Conservation (phyloP, 176 grass and related monocot genomes). For the Oryza punctata region DNA sequence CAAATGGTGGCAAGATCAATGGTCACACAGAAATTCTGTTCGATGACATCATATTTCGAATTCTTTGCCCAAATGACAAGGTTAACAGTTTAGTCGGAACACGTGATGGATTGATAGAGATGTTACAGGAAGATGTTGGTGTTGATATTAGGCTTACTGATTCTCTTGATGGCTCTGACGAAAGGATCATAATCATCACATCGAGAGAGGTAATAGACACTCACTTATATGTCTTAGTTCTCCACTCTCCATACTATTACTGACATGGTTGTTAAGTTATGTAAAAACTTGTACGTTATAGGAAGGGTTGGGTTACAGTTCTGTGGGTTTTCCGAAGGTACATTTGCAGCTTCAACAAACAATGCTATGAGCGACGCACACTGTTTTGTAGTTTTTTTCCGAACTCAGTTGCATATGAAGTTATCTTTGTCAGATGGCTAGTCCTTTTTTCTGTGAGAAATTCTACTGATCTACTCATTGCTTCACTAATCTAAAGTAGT, state of each 20-base stretch:
- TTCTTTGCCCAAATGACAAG: conserved; percentile 93
- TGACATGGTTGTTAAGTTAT: not conserved
- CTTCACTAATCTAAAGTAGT: not conserved
- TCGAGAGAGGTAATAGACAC: conserved; percentile 79
- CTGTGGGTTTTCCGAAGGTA: not conserved
- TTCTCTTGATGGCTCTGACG: conserved; percentile 70
- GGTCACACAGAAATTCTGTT: conserved; percentile 54
- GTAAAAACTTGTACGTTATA: not conserved
- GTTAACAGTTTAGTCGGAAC: conserved; percentile 61
- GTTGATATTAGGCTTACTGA: conserved; percentile 86
- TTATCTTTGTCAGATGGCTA: not conserved
- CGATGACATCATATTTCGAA: conserved; percentile 86
- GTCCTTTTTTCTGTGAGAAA: not conserved
- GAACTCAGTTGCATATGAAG: not conserved
- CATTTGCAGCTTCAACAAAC: not conserved
- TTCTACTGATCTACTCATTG: conserved; percentile 7
- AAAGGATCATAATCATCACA: conserved; percentile 73
- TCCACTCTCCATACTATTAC: not conserved
- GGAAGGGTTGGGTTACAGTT: not conserved
- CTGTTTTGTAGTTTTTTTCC: not conserved
- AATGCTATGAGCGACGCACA: not conserved
- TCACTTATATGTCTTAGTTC: conserved; percentile 7
- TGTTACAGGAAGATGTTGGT: conserved; percentile 77
- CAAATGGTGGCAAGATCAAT: conserved; percentile 64
- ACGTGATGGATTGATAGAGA: conserved; percentile 75